These are phyloP conservation scores for Soucietia sequanensis DNA, from an alignment of 805 yeast species.

Conservation along the genomic window DNA sequence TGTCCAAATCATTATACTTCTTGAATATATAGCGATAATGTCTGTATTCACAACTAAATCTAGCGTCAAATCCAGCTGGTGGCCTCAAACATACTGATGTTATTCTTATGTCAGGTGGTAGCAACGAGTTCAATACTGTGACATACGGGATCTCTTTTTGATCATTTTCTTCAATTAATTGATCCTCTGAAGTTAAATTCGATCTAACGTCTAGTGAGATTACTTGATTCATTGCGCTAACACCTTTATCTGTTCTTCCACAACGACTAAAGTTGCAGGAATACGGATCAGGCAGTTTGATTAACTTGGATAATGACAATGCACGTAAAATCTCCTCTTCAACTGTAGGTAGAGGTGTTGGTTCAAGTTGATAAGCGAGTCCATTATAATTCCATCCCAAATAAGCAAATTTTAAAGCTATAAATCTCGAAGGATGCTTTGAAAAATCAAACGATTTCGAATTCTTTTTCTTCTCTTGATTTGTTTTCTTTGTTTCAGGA, in stretches of 20 bases:
- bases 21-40: constrained; percentile 84
- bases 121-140: constrained; percentile 65
- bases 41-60: constrained; percentile 84
- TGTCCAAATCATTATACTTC: constrained; percentile 49
- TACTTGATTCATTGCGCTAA: constrained; percentile 95
- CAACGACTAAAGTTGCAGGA: constrained; percentile 81
- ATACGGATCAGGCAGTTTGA: constrained; percentile 56
- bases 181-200: constrained; percentile 59
- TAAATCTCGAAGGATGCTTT: constrained; percentile 58
- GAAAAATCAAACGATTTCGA: constrained; percentile 61
- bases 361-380: constrained; percentile 73
- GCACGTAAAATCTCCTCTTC: constrained; percentile 78
- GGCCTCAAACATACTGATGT: constrained; percentile 83
- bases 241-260: constrained; percentile 96
- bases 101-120: constrained; percentile 82
- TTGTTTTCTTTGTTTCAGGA: constrained; percentile 1
- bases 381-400: constrained; percentile 96
- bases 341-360: constrained; percentile 80
- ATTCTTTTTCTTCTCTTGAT: constrained; percentile 14
- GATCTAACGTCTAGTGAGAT: constrained; percentile 79
- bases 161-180: constrained; percentile 56
- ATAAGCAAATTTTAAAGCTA: constrained; percentile 84
- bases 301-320: constrained; percentile 60
- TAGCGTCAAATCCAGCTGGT: constrained; percentile 80
- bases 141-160: constrained; percentile 72